Evolutionary conservation across 2,329 filamentous ascomycete species (phyloP), one percentile per base, ranked within the genome.

Genomic region (Phyllosticta citrichinensis): DNA sequence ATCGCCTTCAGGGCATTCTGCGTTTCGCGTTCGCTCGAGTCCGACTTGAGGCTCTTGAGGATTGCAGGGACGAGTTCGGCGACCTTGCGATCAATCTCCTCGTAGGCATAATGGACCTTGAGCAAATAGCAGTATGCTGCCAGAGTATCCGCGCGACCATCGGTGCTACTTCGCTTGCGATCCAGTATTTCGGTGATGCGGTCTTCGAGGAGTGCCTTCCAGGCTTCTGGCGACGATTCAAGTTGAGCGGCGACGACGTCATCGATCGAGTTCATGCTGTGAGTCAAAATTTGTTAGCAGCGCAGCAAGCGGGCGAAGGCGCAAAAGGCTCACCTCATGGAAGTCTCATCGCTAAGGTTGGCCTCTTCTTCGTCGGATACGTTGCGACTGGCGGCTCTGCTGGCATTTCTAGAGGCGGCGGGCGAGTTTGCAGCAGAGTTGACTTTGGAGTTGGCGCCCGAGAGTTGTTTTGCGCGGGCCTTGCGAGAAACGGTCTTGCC

Each of bases 131-230:
- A 80, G 70, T 87, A 90, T 1, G 78, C 79, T 53, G 76, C 77
- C 56, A 91, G 76, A 30, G 81, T 81, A 51, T 83, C 79, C 67
- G 91, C 87, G 58, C 91, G 84, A 22, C 85, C 84, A 64, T 88
- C 83, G 24, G 81, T 83, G 65, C 86, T 91, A 73, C 87, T 90
- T 65, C 87, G 85, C 79, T 95, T 96, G 67, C 89, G 86, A 66
- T 89, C 84, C 60, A 87, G 79, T 27, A 96, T 82, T 66, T 88
- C 85, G 55, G 87, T 80, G 64, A 95, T 85, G 62, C 86, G 83
- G 64, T 86, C 81, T 27, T 80, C 77, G 35, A 92, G 75, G 61
- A 83, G 81, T 17, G 82, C 75, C 54, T 84, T 81, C 82, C 88
- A 89, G 20, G 77, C 77, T 25, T 80, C 80, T 52, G 71, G 67